Evolutionary conservation across 257 asterid genomes (phyloP), one percentile per base, ranked within the genome.

Genomic region (Avicennia marina): DNA sequence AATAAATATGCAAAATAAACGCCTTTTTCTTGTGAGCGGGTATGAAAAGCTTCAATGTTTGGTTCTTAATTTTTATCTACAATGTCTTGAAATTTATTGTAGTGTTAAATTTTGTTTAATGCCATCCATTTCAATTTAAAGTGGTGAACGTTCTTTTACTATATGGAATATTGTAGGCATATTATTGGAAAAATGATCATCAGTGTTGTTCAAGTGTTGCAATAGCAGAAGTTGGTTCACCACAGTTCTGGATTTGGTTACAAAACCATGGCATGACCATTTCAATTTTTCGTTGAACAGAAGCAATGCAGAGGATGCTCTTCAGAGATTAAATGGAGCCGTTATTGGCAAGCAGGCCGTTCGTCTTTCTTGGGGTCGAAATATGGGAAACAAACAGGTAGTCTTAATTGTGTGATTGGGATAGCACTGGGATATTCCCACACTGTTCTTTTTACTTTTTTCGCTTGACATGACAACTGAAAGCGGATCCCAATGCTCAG

Each of bases 281-380:
- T 11, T 10, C 41, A 34, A 34, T 34, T 65, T 60, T 50, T 25
- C 53, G 26, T 63, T 58, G 25, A 16, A 57, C 77, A 85, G 94
- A 62, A 82, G 68, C 81, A 68, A 56, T n/a, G 94, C 94, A 9
- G 82, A 81, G 78, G 94, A 82, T 11, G 94, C 94, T 11, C 70
- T 85, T 64, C 63, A 75, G 73, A 77, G 79, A 71, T 69, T 85
- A 60, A 85, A 64, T 38, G 94, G 90, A 7, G 29, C 86, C 11
- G 54, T 62, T 25, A 82, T 85, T 7, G 90, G 94, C 51, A 81
- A 82, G 78, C 90, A 81, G 74, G 75, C 88, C 22, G 94, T 85
- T 66, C 90, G 94, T 55, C 94, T 85, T 45, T 85, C 94, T 53
- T 85, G 90, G 90, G 94, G 94, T 26, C 80, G 87, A 25, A 85